Evolutionary conservation across 2,329 filamentous ascomycete genomes (phyloP).

Genomic region (Fusarium musae): DNA sequence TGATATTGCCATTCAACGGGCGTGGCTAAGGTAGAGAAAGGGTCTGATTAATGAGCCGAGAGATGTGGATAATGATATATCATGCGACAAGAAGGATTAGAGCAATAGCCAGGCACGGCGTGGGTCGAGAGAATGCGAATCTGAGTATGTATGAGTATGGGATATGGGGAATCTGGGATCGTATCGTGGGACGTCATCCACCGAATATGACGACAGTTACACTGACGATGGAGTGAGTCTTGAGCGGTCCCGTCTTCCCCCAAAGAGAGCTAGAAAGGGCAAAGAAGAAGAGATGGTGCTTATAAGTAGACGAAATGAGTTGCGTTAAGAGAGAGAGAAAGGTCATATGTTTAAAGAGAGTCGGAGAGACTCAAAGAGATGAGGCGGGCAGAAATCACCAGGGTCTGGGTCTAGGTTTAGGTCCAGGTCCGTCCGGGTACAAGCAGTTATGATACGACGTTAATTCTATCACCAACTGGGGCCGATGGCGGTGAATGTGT

Average conservation of each 20-base stretch:
- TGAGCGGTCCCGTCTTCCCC: slow-evolving; percentile 25
- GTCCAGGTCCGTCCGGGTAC: slow-evolving; percentile 6
- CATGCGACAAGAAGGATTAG: slow-evolving; percentile 36
- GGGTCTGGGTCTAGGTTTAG: slow-evolving; percentile 33
- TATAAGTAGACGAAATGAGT: background rate
- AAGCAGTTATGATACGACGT: slow-evolving; percentile 41
- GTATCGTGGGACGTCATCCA: slow-evolving; percentile 44
- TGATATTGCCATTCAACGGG: background rate
- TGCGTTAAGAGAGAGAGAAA: background rate
- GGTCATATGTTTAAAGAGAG: slow-evolving; percentile 5
- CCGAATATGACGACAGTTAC: slow-evolving; percentile 40
- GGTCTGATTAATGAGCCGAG: slow-evolving; percentile 23
- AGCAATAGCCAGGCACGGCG: slow-evolving; percentile 30
- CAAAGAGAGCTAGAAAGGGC: background rate
- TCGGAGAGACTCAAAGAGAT: background rate
- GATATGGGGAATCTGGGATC: slow-evolving; percentile 40
- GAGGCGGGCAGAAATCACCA: slow-evolving; percentile 28
- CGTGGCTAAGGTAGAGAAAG: slow-evolving; percentile 6
- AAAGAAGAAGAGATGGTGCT: background rate
- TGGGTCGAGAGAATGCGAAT: slow-evolving; percentile 34
- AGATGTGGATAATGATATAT: slow-evolving; percentile 40
- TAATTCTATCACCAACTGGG: slow-evolving; percentile 29
- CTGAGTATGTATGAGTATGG: slow-evolving; percentile 18
- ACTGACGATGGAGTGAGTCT: slow-evolving; percentile 29
- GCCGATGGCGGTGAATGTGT: slow-evolving; percentile 46